Conservation (phyloP, 1,284 basidiomycete species). For the Neolentinus lepideus region DNA sequence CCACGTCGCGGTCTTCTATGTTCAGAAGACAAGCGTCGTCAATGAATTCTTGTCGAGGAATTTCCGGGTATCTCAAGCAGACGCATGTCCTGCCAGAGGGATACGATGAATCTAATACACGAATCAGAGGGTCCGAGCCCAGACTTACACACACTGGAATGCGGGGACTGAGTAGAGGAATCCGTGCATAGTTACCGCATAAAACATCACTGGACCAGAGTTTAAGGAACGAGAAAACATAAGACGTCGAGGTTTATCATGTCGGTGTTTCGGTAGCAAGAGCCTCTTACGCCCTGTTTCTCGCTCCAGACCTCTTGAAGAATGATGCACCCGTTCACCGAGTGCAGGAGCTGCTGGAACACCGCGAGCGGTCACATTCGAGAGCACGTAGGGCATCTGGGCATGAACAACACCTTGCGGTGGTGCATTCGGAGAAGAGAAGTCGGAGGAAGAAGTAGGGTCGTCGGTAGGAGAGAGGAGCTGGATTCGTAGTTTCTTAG, state of each 20-base stretch:
- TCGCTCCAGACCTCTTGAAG: no score
- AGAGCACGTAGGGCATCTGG: no score
- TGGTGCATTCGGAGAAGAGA: background rate
- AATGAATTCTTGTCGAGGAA: slow-evolving; percentile 17
- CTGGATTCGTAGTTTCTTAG: background rate
- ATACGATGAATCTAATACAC: background rate
- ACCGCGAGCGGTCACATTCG: no score
- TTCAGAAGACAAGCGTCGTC: slow-evolving; percentile 37
- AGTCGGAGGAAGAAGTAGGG: slow-evolving; percentile 5
- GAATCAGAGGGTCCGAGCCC: background rate
- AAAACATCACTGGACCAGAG: slow-evolving; percentile 5
- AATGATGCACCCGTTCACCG: no score
- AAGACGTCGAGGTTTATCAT: slow-evolving; percentile 36
- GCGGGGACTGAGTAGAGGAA: slow-evolving; percentile 22
- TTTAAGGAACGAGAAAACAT: slow-evolving; percentile 15
- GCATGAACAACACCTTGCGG: no score
- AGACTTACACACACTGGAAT: slow-evolving; percentile 6
- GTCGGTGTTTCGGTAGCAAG: slow-evolving; percentile 18
- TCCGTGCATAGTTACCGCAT: slow-evolving; percentile 30
- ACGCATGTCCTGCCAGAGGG: slow-evolving; percentile 4
- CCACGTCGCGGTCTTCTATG: slow-evolving; percentile 16
- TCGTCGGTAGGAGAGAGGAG: background rate
- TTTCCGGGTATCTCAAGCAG: slow-evolving; percentile 4
- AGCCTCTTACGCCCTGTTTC: no score
- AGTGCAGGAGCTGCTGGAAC: no score